Base-by-base conservation (phyloP, 2,329 filamentous ascomycete genomes). In the Diplocarpon rosae region DNA sequence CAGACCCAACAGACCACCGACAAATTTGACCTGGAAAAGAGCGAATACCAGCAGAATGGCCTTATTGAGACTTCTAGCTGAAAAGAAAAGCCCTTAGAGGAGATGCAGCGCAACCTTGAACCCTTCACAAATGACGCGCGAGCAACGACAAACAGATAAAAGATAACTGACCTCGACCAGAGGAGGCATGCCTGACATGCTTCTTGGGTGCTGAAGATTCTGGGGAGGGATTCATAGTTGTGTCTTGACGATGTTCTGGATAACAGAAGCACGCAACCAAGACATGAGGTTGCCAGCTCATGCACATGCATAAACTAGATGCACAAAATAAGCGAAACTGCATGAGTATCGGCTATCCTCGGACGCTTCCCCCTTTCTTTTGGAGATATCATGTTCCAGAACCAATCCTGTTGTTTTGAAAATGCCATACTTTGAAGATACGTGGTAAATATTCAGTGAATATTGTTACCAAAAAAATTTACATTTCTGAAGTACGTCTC, bases 101-200 rank as follows among this genome's bases (percentile, higher is more conserved):
- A 7, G 36, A 17, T 15, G 37, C 28, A 14, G 16, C 33, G 28
- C 17, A 36, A 39, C 14, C 20, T 15, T 24, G 1, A 7, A 11
- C 32, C 17, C 30, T 41, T 29, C 32, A 41, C n/a, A 24, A 39
- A 38, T 41, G 31, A 7, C 28, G 24, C 14, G 17, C 16, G 10
- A 10, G 42, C 13, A 39, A 14, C n/a, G 7, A 15, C 15, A 42
- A 40, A 43, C 14, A 33, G 12, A 42, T 28, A 27, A 20, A 36
- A 32, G 12, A 16, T 39, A 1, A 39, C 54, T 53, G 5, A 58
- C 56, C 49, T 54, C 53, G 43, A 20, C 49, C 47, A 31, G 50
- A 48, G 15, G 56, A 56, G 15, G 46, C 50, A 45, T 56, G 44
- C 30, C 54, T 52, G 13, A 43, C 34, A 46, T 58, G 53, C 37